Evolutionary conservation across 768 basidiomycete genomes (phyloP).

Genomic region (Lanmaoa rubissima): DNA sequence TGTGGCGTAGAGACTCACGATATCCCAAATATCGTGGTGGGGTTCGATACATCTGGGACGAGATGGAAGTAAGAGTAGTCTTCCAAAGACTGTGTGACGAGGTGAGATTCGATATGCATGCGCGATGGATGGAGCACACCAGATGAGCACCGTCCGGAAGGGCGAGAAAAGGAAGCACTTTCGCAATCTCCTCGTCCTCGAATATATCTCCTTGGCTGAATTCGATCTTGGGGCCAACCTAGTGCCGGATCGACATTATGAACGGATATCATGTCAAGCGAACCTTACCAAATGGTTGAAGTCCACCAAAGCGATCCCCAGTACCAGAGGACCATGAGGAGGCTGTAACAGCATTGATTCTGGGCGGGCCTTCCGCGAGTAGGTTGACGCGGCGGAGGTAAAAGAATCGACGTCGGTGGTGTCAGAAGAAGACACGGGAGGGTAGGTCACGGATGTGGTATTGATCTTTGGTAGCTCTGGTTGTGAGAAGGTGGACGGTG

Average conservation of each 20-base stretch:
- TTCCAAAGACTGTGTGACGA: constrained; percentile 42
- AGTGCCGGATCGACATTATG: constrained; percentile 16
- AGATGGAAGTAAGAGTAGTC: constrained; percentile 98
- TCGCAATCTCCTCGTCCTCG: constrained; percentile 80
- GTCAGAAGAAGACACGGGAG: constrained; percentile 47
- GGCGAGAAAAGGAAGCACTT: constrained; percentile 91
- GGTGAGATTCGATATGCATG: constrained; percentile 10
- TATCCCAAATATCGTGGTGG: constrained; percentile 91
- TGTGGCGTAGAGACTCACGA: constrained; percentile 49
- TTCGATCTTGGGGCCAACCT: constrained; percentile 94
- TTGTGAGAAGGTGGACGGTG: constrained; percentile 40
- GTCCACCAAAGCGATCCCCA: constrained; percentile 91
- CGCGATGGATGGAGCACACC: constrained; percentile 37
- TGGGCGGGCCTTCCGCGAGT: constrained; percentile 66
- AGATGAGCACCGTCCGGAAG: constrained; percentile 97
- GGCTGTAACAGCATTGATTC: constrained; percentile 73
- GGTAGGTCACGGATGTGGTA: constrained; percentile 50
- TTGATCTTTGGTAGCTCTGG: constrained; percentile 38
- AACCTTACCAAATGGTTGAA: constrained; percentile 84
- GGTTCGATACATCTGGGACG: constrained; percentile 65
- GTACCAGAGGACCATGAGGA: constrained; percentile 55
- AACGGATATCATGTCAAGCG: constrained; percentile 3
- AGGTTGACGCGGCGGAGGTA: constrained; percentile 57
- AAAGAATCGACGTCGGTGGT: constrained; percentile 56
- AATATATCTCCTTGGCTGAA: constrained; percentile 76